Evolutionary conservation across 139 green algal genomes (phyloP).

Genomic region (Nannochloris sp.): DNA sequence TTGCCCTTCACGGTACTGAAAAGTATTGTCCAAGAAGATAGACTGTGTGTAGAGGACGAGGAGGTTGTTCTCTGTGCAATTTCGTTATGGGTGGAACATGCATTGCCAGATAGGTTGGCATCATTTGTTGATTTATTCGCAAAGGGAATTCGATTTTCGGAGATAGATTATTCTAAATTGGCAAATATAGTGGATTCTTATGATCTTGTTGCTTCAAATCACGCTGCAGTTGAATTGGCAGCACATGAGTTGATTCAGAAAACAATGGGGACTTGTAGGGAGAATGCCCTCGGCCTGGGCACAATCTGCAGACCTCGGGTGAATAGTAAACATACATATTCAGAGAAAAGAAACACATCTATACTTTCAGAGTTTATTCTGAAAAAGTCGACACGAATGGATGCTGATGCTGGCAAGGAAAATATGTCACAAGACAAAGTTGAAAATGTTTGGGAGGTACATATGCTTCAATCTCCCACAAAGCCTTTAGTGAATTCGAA

Average conservation of each 20-base stretch:
- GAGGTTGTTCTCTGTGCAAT: conserved; percentile 20
- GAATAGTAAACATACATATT: too few relatives aligned
- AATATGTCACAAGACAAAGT: too few relatives aligned
- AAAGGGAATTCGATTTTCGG: conserved; percentile 11
- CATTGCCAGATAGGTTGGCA: background rate
- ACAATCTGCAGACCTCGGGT: background rate
- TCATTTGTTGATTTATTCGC: conserved; percentile 9
- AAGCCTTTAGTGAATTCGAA: background rate
- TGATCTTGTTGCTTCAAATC: conserved; percentile 16
- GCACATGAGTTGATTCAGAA: conserved; percentile 16
- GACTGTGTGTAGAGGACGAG: conserved; percentile 17
- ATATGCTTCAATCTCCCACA: background rate
- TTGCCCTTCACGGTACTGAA: background rate
- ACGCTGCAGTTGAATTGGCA: conserved; percentile 7
- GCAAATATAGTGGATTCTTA: conserved; percentile 11
- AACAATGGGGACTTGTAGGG: conserved; percentile 5
- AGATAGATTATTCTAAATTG: conserved; percentile 11
- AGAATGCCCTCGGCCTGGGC: background rate
- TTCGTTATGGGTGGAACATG: conserved; percentile 16
- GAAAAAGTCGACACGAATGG: too few relatives aligned
- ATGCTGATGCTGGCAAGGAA: too few relatives aligned
- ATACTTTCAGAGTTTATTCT: too few relatives aligned
- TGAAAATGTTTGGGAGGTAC: background rate
- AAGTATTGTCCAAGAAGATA: conserved; percentile 17
- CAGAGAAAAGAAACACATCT: too few relatives aligned